Evolutionary conservation across 108 stramenopile genomes (phyloP).

Genomic region (Stephanodiscus minutulus): DNA sequence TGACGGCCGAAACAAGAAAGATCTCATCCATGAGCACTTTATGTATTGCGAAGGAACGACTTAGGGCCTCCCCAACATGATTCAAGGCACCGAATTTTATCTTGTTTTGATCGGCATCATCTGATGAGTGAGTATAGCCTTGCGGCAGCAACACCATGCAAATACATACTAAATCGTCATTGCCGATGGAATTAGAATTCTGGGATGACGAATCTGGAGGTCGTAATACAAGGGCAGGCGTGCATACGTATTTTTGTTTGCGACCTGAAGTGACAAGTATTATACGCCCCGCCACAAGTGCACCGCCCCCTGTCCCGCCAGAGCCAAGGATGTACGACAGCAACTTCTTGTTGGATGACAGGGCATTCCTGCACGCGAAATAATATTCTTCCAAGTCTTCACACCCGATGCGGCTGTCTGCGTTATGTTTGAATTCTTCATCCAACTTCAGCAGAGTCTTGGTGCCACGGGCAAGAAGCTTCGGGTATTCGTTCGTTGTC

Average conservation of each 20-base stretch:
- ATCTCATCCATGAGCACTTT: constrained; percentile 67
- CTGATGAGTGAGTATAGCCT: constrained; percentile 44
- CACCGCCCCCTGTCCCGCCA: constrained; percentile 54
- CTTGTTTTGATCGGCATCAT: constrained; percentile 24
- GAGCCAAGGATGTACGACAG: constrained; percentile 53
- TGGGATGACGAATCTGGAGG: constrained; percentile 27
- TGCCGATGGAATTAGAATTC: constrained; percentile 10
- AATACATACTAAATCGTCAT: constrained; percentile 22
- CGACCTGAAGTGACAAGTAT: constrained; percentile 70
- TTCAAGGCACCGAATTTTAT: constrained; percentile 51
- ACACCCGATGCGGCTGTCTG: constrained; percentile 60
- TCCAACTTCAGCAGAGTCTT: constrained; percentile 77
- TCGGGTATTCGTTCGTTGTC: constrained; percentile 89
- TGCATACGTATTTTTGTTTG: constrained; percentile 60
- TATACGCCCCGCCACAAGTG: constrained; percentile 62
- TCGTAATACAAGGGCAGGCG: constrained; percentile 72
- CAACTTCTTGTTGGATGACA: constrained; percentile 52
- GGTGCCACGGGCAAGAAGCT: constrained; percentile 73
- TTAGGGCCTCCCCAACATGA: constrained; percentile 55
- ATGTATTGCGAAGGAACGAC: constrained; percentile 58
- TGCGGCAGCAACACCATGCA: constrained; percentile 76
- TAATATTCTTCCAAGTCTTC: constrained; percentile 84
- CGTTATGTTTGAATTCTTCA: constrained; percentile 57
- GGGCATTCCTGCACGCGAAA: constrained; percentile 43
- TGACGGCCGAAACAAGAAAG: constrained; percentile 60